phyloP scores from a whole-genome alignment of 2,329 filamentous ascomycete genomes.

The Phialemoniopsis sp. region DNA sequence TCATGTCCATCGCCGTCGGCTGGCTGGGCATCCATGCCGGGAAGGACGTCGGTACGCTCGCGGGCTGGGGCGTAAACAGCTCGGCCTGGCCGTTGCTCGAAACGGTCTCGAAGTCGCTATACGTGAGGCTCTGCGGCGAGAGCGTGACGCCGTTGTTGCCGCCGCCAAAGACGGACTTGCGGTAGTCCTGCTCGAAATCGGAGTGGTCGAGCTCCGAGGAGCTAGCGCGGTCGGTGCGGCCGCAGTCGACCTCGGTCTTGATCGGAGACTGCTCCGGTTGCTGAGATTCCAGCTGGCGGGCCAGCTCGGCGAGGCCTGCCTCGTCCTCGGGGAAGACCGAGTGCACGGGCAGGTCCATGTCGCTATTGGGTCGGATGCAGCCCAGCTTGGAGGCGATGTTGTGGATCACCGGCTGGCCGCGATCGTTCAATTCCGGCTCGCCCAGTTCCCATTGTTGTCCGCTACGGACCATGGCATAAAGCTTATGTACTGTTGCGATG shows the following conservation, averaged over 20 bases:
- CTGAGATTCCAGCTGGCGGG: slow-evolving; percentile 47
- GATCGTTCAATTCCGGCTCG: slow-evolving; percentile 61
- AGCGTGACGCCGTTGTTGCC: slow-evolving; percentile 34
- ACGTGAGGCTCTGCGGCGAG: slow-evolving; percentile 49
- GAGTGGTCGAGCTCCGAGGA: slow-evolving; percentile 53
- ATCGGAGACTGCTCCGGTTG: slow-evolving; percentile 25
- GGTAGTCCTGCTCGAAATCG: slow-evolving; percentile 51
- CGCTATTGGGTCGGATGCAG: slow-evolving; percentile 59
- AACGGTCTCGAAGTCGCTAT: slow-evolving; percentile 35
- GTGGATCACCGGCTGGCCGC: slow-evolving; percentile 60
- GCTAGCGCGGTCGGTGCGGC: slow-evolving; percentile 42
- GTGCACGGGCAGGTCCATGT: slow-evolving; percentile 54
- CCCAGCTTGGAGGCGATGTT: slow-evolving; percentile 61
- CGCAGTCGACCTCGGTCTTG: slow-evolving; percentile 18
- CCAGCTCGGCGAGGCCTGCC: slow-evolving; percentile 51
- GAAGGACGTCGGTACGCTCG: slow-evolving; percentile 21
- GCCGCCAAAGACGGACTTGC: slow-evolving; percentile 39
- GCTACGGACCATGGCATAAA: slow-evolving; percentile 60
- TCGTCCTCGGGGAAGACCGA: slow-evolving; percentile 60
- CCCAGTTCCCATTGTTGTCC: slow-evolving; percentile 56
- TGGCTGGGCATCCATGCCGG: slow-evolving; percentile 25
- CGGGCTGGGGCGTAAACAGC: slow-evolving; percentile 25
- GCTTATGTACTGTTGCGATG: slow-evolving; percentile 61
- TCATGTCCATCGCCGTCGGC: slow-evolving; percentile 26
- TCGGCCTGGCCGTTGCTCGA: slow-evolving; percentile 14